Base-by-base conservation (phyloP, 2,329 filamentous ascomycete species). In the Xylariaceae sp. region DNA sequence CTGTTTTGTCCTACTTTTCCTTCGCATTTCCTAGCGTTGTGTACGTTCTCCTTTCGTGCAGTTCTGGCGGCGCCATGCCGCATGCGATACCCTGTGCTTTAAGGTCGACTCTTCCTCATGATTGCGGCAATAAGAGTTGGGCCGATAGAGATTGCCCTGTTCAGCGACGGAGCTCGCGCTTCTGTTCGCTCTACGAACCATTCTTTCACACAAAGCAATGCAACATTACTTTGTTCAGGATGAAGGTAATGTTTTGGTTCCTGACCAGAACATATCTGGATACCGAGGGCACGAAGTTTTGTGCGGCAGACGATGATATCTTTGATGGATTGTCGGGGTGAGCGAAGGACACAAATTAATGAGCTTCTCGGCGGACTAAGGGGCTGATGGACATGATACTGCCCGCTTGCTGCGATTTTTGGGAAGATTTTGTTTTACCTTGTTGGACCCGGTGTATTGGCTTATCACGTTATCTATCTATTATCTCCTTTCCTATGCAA, bases 151-250 rank as follows among this genome's bases (percentile, higher is more conserved):
- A 45, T n/a, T 67, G 68, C 70, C 67, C 64, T 70, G 69, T 69
- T 69, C 67, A 66, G 68, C 67, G 69, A 68, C 64, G 71, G 71
- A 71, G 72, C 73, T 74, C 72, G 65, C 72, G 69, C 72, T 73
- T 74, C 71, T 68, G 59, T 62, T 70, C 66, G 67, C 69, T 65
- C 66, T 66, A 67, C 63, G 64, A 66, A 62, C 56, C 51, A 60
- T 64, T 53, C 10, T 60, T 59, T 58, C 48, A 47, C 45, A 50
- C 57, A 35, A 54, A 58, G 49, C 55, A 59, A 53, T 47, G 49
- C 37, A 58, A 60, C 58, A 39, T 64, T 58, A 52, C 57, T 62
- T 64, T 18, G 55, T 45, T 45, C 52, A 51, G 52, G 62, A 53
- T 50, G 55, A 50, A 48, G 44, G 45, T 39, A 18, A 51, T 45